These are phyloP conservation scores for Physcomitrium patens DNA, from an alignment of 225 moss, liverwort and hornwort species.

Conservation along the genomic window DNA sequence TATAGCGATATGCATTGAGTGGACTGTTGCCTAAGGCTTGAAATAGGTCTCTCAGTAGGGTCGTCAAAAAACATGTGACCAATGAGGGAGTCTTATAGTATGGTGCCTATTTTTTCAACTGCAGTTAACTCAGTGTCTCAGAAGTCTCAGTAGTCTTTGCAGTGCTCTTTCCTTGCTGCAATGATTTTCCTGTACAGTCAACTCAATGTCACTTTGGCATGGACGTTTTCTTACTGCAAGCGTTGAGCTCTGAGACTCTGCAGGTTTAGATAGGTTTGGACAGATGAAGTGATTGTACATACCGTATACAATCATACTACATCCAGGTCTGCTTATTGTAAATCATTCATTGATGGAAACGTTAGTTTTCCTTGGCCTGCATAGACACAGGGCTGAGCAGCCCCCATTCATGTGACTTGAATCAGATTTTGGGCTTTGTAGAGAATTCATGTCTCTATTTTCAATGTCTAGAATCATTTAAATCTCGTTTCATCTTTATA, in stretches of 20 bases:
- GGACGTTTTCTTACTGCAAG: background rate
- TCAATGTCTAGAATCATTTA: background rate
- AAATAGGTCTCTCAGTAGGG: slow-evolving; percentile 11
- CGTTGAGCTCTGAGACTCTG: slow-evolving; percentile 17
- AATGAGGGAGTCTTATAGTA: slow-evolving; percentile 22
- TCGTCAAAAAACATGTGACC: slow-evolving; percentile 6
- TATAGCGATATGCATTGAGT: slow-evolving; percentile 8
- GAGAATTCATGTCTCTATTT: background rate
- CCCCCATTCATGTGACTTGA: background rate
- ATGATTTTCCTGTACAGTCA: background rate
- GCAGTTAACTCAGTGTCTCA: slow-evolving; percentile 29
- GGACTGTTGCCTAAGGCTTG: slow-evolving; percentile 14
- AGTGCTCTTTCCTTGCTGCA: slow-evolving; percentile 18
- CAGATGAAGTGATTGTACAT: background rate
- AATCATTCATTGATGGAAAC: slow-evolving; percentile 9
- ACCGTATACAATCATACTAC: too few species aligned
- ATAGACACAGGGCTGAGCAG: background rate
- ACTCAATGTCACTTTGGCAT: background rate
- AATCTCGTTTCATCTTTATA: too few species aligned
- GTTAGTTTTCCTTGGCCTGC: too few species aligned
- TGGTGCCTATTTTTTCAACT: slow-evolving; percentile 38
- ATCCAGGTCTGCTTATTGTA: too few species aligned
- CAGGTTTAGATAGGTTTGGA: slow-evolving; percentile 7
- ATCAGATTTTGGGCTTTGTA: background rate
- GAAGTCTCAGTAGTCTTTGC: slow-evolving; percentile 17